Evolutionary conservation across 1,284 basidiomycete species (phyloP).

Genomic region (Caloboletus firmus): DNA sequence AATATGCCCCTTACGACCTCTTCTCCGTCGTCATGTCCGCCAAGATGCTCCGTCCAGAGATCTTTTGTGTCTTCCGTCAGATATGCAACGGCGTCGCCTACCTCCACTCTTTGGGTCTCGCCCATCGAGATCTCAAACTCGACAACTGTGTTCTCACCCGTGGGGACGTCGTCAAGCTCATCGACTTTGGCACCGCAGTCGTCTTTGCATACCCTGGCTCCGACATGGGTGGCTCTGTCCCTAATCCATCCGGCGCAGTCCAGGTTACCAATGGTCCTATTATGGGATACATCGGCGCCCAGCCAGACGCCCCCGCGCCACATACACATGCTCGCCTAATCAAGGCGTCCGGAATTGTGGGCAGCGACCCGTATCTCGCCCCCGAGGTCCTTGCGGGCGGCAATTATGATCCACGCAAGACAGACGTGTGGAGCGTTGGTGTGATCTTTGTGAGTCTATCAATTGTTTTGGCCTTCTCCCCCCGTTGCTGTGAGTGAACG

Average conservation of each 20-base stretch:
- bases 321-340: conserved; percentile 55
- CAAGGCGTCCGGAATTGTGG: conserved; percentile 89
- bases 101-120: conserved; percentile 95
- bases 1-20: conserved; percentile 97
- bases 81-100: conserved; percentile 99
- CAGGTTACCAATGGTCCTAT: conserved; percentile 8
- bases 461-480: too few relatives aligned
- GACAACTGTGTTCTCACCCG: conserved; percentile 99
- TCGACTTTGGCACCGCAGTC: conserved; percentile 99
- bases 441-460: conserved; percentile 84
- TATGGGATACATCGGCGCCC: conserved; percentile 24
- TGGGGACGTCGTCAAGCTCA: conserved; percentile 95
- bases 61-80: conserved; percentile 99
- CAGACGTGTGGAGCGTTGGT: conserved; percentile 97
- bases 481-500: background rate
- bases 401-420: conserved; percentile 91
- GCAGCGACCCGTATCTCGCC: conserved; percentile 97
- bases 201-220: conserved; percentile 98
- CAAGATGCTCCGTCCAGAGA: conserved; percentile 97
- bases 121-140: conserved; percentile 97
- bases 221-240: conserved; percentile 30
- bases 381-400: conserved; percentile 82
- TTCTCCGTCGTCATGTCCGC: conserved; percentile 99
- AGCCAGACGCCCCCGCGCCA: conserved; percentile 27
- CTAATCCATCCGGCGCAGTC: conserved; percentile 10